These are phyloP conservation scores for Dactylellina sp. DNA, from an alignment of 2,329 filamentous ascomycete species.

Conservation along the genomic window DNA sequence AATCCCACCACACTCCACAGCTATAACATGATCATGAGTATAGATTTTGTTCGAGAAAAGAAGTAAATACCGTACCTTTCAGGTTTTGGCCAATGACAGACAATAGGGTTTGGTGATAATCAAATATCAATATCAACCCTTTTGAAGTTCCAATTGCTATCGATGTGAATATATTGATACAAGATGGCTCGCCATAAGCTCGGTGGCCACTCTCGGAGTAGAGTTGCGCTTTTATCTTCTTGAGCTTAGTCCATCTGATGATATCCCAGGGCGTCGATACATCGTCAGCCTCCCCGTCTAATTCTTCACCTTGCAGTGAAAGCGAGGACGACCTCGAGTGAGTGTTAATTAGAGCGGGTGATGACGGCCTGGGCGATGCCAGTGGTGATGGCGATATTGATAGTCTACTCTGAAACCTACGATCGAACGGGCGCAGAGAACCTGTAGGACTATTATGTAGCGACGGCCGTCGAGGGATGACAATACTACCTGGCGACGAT, in stretches of 20 bases:
- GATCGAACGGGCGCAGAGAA: slow-evolving; percentile 91
- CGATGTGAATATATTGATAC: slow-evolving; percentile 84
- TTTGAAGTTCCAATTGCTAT: slow-evolving; percentile 94
- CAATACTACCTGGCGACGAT: slow-evolving; percentile 78
- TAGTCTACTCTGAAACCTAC: slow-evolving; percentile 90
- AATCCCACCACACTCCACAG: slow-evolving; percentile 88
- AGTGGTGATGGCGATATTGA: slow-evolving; percentile 68
- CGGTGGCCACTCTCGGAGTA: slow-evolving; percentile 93
- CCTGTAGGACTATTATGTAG: slow-evolving; percentile 74
- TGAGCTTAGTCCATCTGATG: slow-evolving; percentile 92
- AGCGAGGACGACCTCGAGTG: slow-evolving; percentile 86
- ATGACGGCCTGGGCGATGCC: slow-evolving; percentile 75
- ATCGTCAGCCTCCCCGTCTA: slow-evolving; percentile 74
- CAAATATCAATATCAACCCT: slow-evolving; percentile 93
- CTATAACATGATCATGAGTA: slow-evolving; percentile 65
- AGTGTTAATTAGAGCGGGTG: slow-evolving; percentile 79
- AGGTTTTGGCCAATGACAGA: slow-evolving; percentile 93
- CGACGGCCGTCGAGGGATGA: slow-evolving; percentile 72
- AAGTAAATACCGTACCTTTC: slow-evolving; percentile 71
- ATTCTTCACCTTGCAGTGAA: slow-evolving; percentile 74
- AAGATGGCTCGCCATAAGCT: slow-evolving; percentile 92
- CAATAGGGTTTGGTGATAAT: slow-evolving; percentile 95
- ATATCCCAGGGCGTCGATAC: slow-evolving; percentile 93
- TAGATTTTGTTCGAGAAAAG: not conserved
- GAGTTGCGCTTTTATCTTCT: slow-evolving; percentile 86